Evolutionary conservation across 2,329 filamentous ascomycete species (phyloP).

Genomic region (Annulohypoxylon truncatum): DNA sequence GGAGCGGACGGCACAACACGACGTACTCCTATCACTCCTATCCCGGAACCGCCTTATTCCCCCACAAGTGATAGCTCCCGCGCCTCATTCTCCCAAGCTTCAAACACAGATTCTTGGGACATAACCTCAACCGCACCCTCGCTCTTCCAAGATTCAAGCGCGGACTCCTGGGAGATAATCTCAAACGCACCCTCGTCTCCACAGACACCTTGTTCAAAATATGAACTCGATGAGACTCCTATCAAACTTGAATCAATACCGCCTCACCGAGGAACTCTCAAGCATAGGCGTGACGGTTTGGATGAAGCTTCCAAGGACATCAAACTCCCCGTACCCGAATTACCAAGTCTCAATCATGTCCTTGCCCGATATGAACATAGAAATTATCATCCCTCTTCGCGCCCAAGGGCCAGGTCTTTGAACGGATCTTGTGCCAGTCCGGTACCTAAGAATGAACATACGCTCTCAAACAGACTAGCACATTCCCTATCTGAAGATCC

Average conservation of each 20-base stretch:
- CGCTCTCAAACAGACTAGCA: conserved; percentile 14
- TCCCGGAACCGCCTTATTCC: conserved; percentile 30
- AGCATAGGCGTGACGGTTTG: conserved; percentile 26
- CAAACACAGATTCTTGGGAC: conserved; percentile 29
- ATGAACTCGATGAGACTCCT: conserved; percentile 30
- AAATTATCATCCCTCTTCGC: not conserved
- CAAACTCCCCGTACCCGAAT: conserved; percentile 22
- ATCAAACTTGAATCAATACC: conserved; percentile 9
- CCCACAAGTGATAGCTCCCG: conserved; percentile 35
- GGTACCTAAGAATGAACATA: conserved; percentile 32
- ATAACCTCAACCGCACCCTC: conserved; percentile 32
- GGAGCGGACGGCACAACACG: conserved; percentile 4
- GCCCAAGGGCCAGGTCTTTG: not conserved
- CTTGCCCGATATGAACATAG: conserved; percentile 3
- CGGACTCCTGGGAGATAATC: conserved; percentile 29
- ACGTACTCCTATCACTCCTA: not conserved
- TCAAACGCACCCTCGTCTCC: conserved; percentile 40
- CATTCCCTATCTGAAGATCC: conserved; percentile 29
- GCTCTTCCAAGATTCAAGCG: too few relatives aligned
- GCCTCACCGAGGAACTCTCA: not conserved
- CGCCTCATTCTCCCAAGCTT: conserved; percentile 40
- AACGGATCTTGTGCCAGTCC: conserved; percentile 39
- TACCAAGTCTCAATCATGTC: conserved; percentile 35
- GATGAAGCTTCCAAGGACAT: conserved; percentile 19
- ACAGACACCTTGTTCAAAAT: conserved; percentile 25